Base-by-base conservation (phyloP, 208 protist species). In the Wallacemonas sp. region DNA sequence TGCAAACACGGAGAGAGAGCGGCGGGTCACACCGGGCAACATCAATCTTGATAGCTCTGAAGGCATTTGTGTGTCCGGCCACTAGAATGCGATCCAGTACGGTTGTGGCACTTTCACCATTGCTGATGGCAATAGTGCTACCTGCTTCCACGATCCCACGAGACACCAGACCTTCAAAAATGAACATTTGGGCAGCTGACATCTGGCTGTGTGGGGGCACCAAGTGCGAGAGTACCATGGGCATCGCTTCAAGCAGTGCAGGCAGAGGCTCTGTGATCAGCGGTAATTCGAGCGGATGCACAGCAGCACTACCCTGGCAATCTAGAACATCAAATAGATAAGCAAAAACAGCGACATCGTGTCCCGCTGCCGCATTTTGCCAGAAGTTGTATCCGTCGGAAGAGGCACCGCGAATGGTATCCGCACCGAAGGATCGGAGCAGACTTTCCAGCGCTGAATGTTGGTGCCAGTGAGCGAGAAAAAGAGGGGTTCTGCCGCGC, bases 321-420 rank as follows among this genome's bases (percentile, higher is more conserved):
- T 87, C 77, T 28, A 87, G 12, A 1, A 53, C 62, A 55, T 87
- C 81, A n/a, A 87, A 73, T 27, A 87, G 69, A 21, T 74, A 24
- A 21, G 74, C 56, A 19, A 84, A 67, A 2, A 55, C 56, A 12
- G n/a, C 0, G 26, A 24, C 34, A 49, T 64, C 49, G 26, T 62
- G 28, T 65, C 60, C 41, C 55, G 61, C 54, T 27, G 62, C 27
- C 11, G 39, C 28, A 64, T 51, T 9, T 41, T 58, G 1, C 21
- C 30, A 63, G 26, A 45, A 12, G n/a, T 38, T 11, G 33, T 19
- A 21, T 3, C 6, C 1, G 33, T 45, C 1, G 34, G 49, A 3
- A 2, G 24, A 19, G 47, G 6, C 0, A 22, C n/a, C 19, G 0
- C 33, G 38, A 3, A 14, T 44, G 19, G 0, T 55, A 17, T 31